phyloP scores from a whole-genome alignment of 768 basidiomycete species.

The Panellus pusillus region DNA sequence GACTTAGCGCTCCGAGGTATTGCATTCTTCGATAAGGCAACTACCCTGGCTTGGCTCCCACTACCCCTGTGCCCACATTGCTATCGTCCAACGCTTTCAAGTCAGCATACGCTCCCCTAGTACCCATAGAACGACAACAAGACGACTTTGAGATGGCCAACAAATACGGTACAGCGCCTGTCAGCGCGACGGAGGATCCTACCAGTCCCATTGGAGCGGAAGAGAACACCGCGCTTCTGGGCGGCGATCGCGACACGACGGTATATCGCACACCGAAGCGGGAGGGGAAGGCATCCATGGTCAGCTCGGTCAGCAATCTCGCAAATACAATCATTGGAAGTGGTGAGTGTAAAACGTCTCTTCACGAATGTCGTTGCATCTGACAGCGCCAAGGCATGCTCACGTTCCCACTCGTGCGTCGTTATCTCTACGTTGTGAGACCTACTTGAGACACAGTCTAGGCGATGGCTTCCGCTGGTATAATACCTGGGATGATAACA shows the following conservation, averaged over 20 bases:
- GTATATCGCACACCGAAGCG: constrained; percentile 24
- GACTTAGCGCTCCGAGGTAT: neutral
- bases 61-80: constrained; percentile 7
- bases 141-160: constrained; percentile 62
- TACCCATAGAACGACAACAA: neutral
- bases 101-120: constrained; percentile 9
- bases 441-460: constrained; percentile 28
- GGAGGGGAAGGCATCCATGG: constrained; percentile 70
- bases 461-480: constrained; percentile 89
- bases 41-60: constrained; percentile 17
- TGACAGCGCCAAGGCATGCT: constrained; percentile 65
- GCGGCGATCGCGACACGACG: constrained; percentile 34
- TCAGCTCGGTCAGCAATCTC: constrained; percentile 76
- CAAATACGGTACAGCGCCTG: constrained; percentile 60
- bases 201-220: constrained; percentile 28
- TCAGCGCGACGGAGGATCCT: constrained; percentile 33
- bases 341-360: constrained; percentile 45
- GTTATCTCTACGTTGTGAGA: constrained; percentile 4
- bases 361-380: neutral
- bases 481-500: constrained; percentile 88
- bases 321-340: constrained; percentile 92
- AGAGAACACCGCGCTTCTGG: constrained; percentile 65
- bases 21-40: neutral
- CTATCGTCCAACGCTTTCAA: constrained; percentile 1
- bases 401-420: constrained; percentile 76